phyloP scores from a whole-genome alignment of 495 filamentous ascomycete species.

The Penicillium coffeae region DNA sequence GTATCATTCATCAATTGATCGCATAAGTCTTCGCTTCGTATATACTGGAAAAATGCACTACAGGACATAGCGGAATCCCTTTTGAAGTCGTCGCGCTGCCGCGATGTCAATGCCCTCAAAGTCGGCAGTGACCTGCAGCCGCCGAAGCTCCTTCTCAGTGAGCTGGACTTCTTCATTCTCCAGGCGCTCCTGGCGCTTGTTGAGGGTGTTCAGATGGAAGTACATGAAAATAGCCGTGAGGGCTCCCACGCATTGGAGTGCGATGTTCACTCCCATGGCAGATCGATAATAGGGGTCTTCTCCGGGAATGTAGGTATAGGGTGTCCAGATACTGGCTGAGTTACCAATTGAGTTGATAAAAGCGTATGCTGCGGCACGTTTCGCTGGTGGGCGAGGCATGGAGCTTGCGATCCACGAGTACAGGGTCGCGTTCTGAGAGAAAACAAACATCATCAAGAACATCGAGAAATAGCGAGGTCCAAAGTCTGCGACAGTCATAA shows the following conservation, averaged over 20 bases:
- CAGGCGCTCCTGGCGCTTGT: conserved; percentile 43
- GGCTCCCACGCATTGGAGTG: conserved; percentile 37
- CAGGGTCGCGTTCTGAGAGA: conserved; percentile 49
- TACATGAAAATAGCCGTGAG: conserved; percentile 39
- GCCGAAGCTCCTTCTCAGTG: conserved; percentile 36
- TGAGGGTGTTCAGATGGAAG: conserved; percentile 38
- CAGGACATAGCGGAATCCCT: conserved; percentile 47
- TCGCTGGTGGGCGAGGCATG: conserved; percentile 50
- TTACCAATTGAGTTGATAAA: conserved; percentile 55
- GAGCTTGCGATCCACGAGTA: conserved; percentile 54
- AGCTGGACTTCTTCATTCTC: conserved; percentile 41
- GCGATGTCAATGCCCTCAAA: conserved; percentile 47
- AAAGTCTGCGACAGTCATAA: conserved; percentile 45
- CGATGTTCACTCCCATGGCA: conserved; percentile 47
- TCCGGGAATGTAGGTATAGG: conserved; percentile 43
- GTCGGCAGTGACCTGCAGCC: conserved; percentile 44
- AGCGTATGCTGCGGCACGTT: conserved; percentile 52
- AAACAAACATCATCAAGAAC: conserved; percentile 54
- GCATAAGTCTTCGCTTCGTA: not conserved
- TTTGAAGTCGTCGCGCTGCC: conserved; percentile 41
- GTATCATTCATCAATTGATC: not conserved
- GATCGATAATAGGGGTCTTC: conserved; percentile 40
- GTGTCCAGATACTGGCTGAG: conserved; percentile 53
- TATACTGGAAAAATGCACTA: conserved; percentile 4
- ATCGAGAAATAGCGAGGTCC: conserved; percentile 51